phyloP scores from a whole-genome alignment of 2,329 filamentous ascomycete genomes.

The Aspergillus alliaceus region DNA sequence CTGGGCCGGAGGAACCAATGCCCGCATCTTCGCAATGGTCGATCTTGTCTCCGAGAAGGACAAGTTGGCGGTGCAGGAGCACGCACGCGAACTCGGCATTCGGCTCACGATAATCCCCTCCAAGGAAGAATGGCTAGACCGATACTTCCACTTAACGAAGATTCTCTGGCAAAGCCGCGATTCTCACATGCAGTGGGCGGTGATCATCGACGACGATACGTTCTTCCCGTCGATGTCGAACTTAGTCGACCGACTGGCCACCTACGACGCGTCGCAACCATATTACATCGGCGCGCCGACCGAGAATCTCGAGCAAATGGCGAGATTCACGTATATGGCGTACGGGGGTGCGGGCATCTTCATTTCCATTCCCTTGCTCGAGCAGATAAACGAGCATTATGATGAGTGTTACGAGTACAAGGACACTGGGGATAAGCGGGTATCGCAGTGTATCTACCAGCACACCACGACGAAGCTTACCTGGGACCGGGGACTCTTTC shows the following conservation, averaged over 20 bases:
- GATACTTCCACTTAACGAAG: slow-evolving; percentile 54
- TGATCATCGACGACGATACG: slow-evolving; percentile 60
- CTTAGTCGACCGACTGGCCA: slow-evolving; percentile 46
- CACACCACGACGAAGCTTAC: slow-evolving; percentile 54
- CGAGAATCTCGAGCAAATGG: slow-evolving; percentile 52
- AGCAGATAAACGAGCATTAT: slow-evolving; percentile 46
- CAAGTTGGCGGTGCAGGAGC: slow-evolving; percentile 14
- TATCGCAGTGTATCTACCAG: slow-evolving; percentile 54
- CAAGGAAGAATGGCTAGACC: slow-evolving; percentile 34
- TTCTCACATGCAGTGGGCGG: slow-evolving; percentile 50
- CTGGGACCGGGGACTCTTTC: slow-evolving; percentile 52
- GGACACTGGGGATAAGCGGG: slow-evolving; percentile 51
- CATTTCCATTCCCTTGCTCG: slow-evolving; percentile 51
- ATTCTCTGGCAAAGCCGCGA: slow-evolving; percentile 40
- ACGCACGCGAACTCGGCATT: slow-evolving; percentile 31
- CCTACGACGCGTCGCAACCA: slow-evolving; percentile 47
- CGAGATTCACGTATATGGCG: slow-evolving; percentile 54
- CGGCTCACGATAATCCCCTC: slow-evolving; percentile 34
- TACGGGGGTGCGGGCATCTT: slow-evolving; percentile 60
- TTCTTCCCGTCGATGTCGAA: slow-evolving; percentile 57
- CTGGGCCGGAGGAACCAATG: slow-evolving; percentile 51
- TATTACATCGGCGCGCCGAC: slow-evolving; percentile 56
- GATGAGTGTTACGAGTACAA: slow-evolving; percentile 48
- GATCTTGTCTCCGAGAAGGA: slow-evolving; percentile 33
- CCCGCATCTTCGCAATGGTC: slow-evolving; percentile 50